Conservation (phyloP, 169 alveolate species). For the Plasmodium blacklocki region DNA sequence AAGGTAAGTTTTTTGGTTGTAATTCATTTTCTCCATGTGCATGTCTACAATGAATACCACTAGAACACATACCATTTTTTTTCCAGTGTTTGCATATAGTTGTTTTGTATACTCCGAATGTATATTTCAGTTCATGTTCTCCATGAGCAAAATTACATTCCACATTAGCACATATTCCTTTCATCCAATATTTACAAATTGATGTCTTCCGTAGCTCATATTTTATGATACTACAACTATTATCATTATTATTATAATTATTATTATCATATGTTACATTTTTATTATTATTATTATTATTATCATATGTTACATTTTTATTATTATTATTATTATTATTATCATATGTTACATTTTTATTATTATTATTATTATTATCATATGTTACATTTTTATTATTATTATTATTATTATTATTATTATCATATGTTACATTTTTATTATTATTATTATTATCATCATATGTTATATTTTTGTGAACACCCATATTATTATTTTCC, state of each 20-base stretch:
- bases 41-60: conserved; percentile 82
- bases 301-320: too few relatives aligned
- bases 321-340: too few relatives aligned
- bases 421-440: too few relatives aligned
- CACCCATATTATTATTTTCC: too few relatives aligned
- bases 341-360: too few relatives aligned
- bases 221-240: not conserved
- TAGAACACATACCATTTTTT: conserved; percentile 78
- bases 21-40: conserved; percentile 86
- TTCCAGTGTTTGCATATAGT: conserved; percentile 85
- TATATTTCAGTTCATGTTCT: conserved; percentile 78
- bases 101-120: conserved; percentile 83
- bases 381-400: too few relatives aligned
- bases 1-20: conserved; percentile 83
- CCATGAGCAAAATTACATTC: conserved; percentile 87
- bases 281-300: too few relatives aligned
- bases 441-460: too few relatives aligned
- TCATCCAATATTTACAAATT: conserved; percentile 82
- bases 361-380: too few relatives aligned
- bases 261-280: too few relatives aligned
- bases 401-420: too few relatives aligned
- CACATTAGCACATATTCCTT: conserved; percentile 81
- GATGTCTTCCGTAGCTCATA: conserved; percentile 73
- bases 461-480: too few relatives aligned
- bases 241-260: not conserved